Percentiles rank a stretch among this genome's conserved stretches.
These are phyloP conservation scores for Physcomitrellopsis africana DNA, from an alignment of 225 moss, liverwort and hornwort species.

Conservation along the genomic window DNA sequence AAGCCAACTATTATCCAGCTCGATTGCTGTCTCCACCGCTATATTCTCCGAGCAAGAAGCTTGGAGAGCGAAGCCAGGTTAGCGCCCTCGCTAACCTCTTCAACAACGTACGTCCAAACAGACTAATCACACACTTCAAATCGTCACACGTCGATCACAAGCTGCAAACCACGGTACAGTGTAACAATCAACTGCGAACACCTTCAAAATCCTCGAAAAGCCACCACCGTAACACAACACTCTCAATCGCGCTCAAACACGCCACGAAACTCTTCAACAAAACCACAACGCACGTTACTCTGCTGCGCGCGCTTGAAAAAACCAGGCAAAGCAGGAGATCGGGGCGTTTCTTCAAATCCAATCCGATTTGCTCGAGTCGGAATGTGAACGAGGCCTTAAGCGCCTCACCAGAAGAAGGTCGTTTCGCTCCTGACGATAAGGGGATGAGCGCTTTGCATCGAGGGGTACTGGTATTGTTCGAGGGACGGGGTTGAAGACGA, in stretches of 20 bases:
- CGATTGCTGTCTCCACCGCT: constrained; percentile 62
- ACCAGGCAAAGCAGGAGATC: constrained; percentile 21
- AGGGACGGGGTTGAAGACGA: constrained; percentile 25
- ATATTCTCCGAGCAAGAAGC: constrained; percentile 44
- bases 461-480: constrained; percentile 25
- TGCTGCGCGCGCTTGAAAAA: constrained; percentile 24
- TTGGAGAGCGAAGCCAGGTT: constrained; percentile 41
- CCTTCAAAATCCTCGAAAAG: constrained; percentile 6
- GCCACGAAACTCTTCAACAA: constrained; percentile 18
- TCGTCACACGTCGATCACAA: background rate
- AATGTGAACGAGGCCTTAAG: background rate
- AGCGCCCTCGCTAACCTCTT: constrained; percentile 26
- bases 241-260: constrained; percentile 8
- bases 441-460: constrained; percentile 35
- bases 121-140: constrained; percentile 34
- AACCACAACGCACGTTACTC: constrained; percentile 9
- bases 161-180: constrained; percentile 6
- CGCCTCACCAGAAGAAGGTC: background rate
- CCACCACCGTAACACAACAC: constrained; percentile 23
- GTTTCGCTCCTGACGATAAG: constrained; percentile 19
- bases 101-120: constrained; percentile 12
- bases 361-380: constrained; percentile 2
- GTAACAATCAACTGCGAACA: background rate
- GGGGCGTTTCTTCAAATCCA: constrained; percentile 24
- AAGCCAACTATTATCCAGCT: constrained; percentile 68